Conservation (phyloP, 345 rosid genomes). For the Angophora floribunda region DNA sequence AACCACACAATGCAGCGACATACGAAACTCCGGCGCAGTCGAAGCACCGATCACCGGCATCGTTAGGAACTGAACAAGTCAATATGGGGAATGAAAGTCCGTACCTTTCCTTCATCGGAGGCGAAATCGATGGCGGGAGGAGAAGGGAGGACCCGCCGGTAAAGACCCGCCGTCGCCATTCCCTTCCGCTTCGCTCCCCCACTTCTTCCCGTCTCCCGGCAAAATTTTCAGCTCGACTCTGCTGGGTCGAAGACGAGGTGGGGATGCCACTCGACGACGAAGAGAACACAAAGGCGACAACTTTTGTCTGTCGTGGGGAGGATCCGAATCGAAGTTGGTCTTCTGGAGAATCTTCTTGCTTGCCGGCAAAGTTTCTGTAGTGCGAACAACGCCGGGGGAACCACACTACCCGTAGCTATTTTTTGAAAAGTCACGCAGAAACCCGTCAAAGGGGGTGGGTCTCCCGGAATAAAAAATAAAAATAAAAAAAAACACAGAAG, state of each 20-base stretch:
- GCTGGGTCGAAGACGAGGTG: not conserved
- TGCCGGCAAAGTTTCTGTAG: not conserved
- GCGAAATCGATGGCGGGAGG: constrained; percentile 83
- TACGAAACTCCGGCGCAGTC: not conserved
- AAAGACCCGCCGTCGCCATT: constrained; percentile 64
- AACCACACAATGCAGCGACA: not conserved
- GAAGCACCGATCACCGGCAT: not conserved
- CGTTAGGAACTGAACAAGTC: not conserved
- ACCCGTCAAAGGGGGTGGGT: not conserved
- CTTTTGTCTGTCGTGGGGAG: not conserved
- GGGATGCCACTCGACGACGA: not conserved
- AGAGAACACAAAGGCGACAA: not conserved
- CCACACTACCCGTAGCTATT: not conserved
- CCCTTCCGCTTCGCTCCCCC: not conserved
- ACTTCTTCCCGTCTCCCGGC: not conserved
- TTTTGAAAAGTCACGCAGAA: not conserved
- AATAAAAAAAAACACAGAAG: too few species aligned
- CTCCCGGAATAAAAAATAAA: not conserved
- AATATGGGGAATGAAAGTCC: too few species aligned
- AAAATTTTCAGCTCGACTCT: not conserved
- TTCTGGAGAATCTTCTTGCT: not conserved
- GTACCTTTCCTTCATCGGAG: constrained; percentile 69
- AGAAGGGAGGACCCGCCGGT: constrained; percentile 52
- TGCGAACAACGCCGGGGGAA: not conserved
- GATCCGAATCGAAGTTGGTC: not conserved